A percentile compares a stretch with the other conserved stretches of the same genome.
phyloP scores from a whole-genome alignment of 139 green algal genomes.

The Chlorella sp. region DNA sequence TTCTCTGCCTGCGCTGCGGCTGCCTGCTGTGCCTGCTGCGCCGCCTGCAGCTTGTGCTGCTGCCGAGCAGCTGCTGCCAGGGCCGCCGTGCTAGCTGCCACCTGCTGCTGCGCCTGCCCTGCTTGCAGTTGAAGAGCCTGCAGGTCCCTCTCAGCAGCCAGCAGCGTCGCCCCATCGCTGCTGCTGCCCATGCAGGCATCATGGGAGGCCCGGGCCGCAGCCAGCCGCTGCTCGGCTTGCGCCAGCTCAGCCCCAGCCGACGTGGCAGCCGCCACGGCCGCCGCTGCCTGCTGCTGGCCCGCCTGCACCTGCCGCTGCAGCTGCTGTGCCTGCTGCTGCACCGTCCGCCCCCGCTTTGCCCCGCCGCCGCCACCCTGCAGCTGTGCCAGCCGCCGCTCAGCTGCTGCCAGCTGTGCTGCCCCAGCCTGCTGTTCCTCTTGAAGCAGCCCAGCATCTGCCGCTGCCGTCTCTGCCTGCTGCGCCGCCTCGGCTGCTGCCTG shows the following conservation, averaged over 20 bases:
- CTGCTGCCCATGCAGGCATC: not conserved
- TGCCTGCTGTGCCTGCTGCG: not conserved
- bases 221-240: not conserved
- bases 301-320: not conserved
- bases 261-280: not conserved
- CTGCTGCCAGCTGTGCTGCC: slow-evolving; percentile 24
- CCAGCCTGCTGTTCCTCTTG: not conserved
- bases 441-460: slow-evolving; percentile 3
- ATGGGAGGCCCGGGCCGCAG: not conserved
- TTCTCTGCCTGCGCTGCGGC: not conserved
- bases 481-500: not conserved
- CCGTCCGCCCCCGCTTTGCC: not conserved
- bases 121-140: slow-evolving; percentile 1
- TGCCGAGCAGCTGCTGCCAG: not conserved
- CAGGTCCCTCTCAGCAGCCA: slow-evolving; percentile 28
- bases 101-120: not conserved
- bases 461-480: not conserved
- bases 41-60: not conserved
- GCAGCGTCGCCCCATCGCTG: not conserved
- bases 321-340: slow-evolving; percentile 17
- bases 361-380: slow-evolving; percentile 16
- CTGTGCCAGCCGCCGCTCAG: slow-evolving; percentile 29
- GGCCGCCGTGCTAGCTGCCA: not conserved
- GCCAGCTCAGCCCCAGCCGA: not conserved
- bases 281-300: not conserved